Evolutionary conservation across 225 moss, liverwort and hornwort genomes (phyloP).

Genomic region (Polytrichum commune): DNA sequence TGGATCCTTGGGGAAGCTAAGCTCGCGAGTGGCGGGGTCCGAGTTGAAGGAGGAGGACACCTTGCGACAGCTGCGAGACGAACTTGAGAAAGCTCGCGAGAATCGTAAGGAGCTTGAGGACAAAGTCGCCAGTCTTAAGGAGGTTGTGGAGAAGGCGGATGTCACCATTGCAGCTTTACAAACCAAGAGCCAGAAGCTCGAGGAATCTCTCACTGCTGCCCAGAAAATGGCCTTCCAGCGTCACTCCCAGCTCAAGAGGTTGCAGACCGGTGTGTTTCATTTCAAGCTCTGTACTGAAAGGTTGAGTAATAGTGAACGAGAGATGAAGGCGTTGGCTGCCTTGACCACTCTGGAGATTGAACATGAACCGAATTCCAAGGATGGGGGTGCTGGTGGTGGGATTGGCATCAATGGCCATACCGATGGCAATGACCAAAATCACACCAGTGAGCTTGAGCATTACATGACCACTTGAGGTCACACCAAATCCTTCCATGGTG

Average conservation of each 20-base stretch:
- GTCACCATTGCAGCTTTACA: slow-evolving; percentile 9
- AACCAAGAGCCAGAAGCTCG: slow-evolving; percentile 11
- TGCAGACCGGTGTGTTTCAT: slow-evolving; percentile 9
- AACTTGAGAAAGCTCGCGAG: slow-evolving; percentile 9
- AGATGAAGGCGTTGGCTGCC: slow-evolving; percentile 10
- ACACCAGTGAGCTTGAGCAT: not conserved
- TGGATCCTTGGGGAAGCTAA: not conserved
- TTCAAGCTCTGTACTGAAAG: slow-evolving; percentile 11
- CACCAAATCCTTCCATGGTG: not conserved
- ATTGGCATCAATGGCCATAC: not conserved
- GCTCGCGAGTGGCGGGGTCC: not conserved
- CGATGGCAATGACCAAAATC: not conserved
- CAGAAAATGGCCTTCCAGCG: not conserved
- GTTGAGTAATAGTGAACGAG: slow-evolving; percentile 8
- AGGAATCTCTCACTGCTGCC: slow-evolving; percentile 7
- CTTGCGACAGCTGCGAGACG: slow-evolving; percentile 1
- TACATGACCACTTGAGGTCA: not conserved
- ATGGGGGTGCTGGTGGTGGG: not conserved
- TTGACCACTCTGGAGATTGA: slow-evolving; percentile 1
- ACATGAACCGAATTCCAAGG: not conserved
- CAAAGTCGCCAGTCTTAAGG: slow-evolving; percentile 9
- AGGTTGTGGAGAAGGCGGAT: slow-evolving; percentile 9
- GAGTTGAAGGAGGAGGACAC: slow-evolving; percentile 1
- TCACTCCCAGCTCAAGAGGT: slow-evolving; percentile 7
- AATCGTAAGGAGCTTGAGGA: slow-evolving; percentile 8